Base-by-base conservation (phyloP, 139 green algal genomes). In the Chlamydomonas eustigma region DNA sequence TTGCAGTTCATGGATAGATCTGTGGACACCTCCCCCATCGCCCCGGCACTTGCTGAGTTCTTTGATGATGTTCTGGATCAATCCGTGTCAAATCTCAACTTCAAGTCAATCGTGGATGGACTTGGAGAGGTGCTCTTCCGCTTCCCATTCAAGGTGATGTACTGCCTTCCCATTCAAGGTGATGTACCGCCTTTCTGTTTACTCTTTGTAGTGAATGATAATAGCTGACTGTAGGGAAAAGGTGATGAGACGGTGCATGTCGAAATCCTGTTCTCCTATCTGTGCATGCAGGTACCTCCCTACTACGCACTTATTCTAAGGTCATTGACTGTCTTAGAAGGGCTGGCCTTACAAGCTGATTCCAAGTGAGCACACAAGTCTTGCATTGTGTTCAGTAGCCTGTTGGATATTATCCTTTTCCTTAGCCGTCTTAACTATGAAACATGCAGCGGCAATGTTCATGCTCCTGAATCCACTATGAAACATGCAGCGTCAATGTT, bases 271-370 rank as follows among this genome's bases (percentile, higher is more conserved):
- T n/a, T n/a, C n/a, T n/a, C n/a, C n/a, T n/a, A n/a, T n/a, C n/a
- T n/a, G n/a, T n/a, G n/a, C 18, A 18, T 18, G 44, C 88, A 78
- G 32, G 91, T 98, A 34, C 94, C 95, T 1, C 84, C 93, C 2
- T 99, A 98, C 84, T 99, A 98, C 70, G 95, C 95, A 0, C 88
- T 99, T 38, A 98, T 99, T 73, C 86, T 99, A 76, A 87, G 95
- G 37, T 94, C 87, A 1, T 82, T 99, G 36, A 97, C 94, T 0
- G 95, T 99, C 66, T 90, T 99, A 69, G 95, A 99, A 80, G 95
- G 93, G 3, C 78, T 97, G 33, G 92, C 93, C 51, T 79, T 90
- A 66, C 70, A 81, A 50, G 84, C 84, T 6, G 81, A 88, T 36
- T 76, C 78, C 22, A 81, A 84, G 3, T 87, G 78, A 18, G 44